Conservation (phyloP, 2,329 filamentous ascomycete species). For the Teratosphaeria zuluensis region DNA sequence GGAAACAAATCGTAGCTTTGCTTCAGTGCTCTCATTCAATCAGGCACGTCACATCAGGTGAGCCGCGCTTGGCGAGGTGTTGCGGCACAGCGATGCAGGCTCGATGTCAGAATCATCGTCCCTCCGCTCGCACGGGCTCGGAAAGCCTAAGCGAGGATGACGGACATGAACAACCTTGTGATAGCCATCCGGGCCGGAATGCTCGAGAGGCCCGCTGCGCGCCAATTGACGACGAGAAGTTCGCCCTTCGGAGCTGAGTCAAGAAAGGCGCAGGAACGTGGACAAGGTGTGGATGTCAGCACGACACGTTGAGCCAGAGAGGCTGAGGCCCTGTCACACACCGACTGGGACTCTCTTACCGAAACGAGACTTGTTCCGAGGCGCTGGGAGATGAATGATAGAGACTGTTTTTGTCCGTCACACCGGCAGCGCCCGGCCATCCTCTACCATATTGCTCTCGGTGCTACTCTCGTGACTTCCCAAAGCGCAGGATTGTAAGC, state of each 20-base stretch:
- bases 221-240: neutral
- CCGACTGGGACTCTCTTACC: neutral
- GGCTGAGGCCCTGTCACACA: constrained; percentile 4
- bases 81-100: neutral
- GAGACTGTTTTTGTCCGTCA: neutral
- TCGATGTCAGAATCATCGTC: neutral
- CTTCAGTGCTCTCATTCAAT: neutral
- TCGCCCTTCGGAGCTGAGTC: constrained; percentile 1
- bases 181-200: constrained; percentile 1
- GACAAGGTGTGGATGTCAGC: constrained; percentile 6
- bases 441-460: neutral
- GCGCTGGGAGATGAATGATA: neutral
- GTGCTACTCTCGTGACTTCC: neutral
- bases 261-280: neutral
- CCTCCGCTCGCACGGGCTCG: neutral
- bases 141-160: constrained; percentile 1
- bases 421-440: neutral
- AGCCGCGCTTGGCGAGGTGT: constrained; percentile 1
- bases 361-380: constrained; percentile 4
- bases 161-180: constrained; percentile 1
- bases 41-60: neutral
- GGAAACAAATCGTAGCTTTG: too few relatives aligned
- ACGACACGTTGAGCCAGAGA: constrained; percentile 5
- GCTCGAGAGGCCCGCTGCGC: neutral
- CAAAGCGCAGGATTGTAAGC: neutral